Evolutionary conservation across 2,329 filamentous ascomycete genomes (phyloP), one percentile per base, ranked within the genome.

Genomic region (Lizonia empirigonia): DNA sequence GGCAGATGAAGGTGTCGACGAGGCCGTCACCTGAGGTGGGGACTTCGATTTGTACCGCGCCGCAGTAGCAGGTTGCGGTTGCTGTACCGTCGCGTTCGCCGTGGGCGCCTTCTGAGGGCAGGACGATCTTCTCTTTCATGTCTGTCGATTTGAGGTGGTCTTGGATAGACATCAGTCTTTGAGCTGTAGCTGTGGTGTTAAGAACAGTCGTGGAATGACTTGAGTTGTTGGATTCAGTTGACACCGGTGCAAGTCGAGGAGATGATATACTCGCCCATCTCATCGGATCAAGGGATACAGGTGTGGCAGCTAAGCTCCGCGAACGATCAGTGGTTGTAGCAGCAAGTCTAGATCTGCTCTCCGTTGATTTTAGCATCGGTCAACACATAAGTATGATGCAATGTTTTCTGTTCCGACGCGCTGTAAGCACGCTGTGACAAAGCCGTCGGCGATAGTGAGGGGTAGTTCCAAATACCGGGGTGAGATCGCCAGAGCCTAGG

Each of bases 1-100:
- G 77, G 69, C 83, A 87, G 53, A 86, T 58, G 61, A 85, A 85
- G 4, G 74, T 77, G 47, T 69, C 65, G n/a, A 80, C 47, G 0
- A 85, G 66, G 2, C 76, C 80, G 0, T 76, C 77, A 0, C 67
- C 75, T 42, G 76, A 40, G 13, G 71, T 78, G 1, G 81, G 78
- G 77, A 70, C 67, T 33, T 47, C 52, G 15, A 70, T 51, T 38
- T 69, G 67, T 6, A 69, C 65, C 2, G 63, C 58, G 16, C 65
- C 64, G 23, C 67, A 71, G 54, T 59, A 71, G 48, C 67, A 71
- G 6, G 68, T 68, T 1, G 67, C 65, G 22, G 67, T 69, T 48
- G 68, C 67, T 26, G 59, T 57, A 19, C 55, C 57, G 15, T 66
- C 57, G 20, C 37, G 37, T 15, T 52, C 42, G 38, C 49, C 42